Evolutionary conservation across 495 filamentous ascomycete genomes (phyloP), one percentile per base, ranked within the genome.

Genomic region (Platismatia glauca): DNA sequence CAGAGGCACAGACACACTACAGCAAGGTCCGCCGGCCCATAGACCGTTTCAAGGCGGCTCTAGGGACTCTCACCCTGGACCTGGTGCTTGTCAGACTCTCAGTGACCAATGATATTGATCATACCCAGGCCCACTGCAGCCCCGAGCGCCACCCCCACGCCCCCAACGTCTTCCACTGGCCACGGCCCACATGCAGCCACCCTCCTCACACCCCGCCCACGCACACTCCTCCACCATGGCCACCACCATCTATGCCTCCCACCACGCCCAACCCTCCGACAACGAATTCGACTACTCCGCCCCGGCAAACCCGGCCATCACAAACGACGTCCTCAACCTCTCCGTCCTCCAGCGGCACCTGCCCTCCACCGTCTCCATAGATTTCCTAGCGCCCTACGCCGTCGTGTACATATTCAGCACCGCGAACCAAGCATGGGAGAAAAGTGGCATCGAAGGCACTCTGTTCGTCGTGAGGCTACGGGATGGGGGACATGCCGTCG

Each of bases 261-360:
- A 52, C 27, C 24, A 52, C 27, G 22, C 24, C 29, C 50, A 31
- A 53, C 24, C 27, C 48, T 31, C 27, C 5, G 48, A 53, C 16
- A 7, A 31, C 29, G 15, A 53, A 8, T 1, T 33, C 29, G 27
- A 31, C 1, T 34, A 33, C 50, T 20, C 50, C 29, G 29, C 16
- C 13, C 50, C 50, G 0, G 7, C 50, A 20, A 33, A 31, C 20
- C 16, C 50, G 13, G 70, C 74, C 6, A 86, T 85, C 64, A 82
- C 85, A 64, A 93, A 90, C 74, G 83, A 84, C 37, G 86, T 92
- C 65, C 83, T 96, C 59, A 96, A 95, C 76, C 79, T 94, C 69
- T 75, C 79, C 59, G 91, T 95, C 39, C 77, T 95, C 22, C 84
- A 80, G 34, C 86, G 89, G 55, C 88, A 95, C 72, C 80, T 87